phyloP scores from a whole-genome alignment of 2,329 filamentous ascomycete species.

The Pseudophaeomoniella oleicola region DNA sequence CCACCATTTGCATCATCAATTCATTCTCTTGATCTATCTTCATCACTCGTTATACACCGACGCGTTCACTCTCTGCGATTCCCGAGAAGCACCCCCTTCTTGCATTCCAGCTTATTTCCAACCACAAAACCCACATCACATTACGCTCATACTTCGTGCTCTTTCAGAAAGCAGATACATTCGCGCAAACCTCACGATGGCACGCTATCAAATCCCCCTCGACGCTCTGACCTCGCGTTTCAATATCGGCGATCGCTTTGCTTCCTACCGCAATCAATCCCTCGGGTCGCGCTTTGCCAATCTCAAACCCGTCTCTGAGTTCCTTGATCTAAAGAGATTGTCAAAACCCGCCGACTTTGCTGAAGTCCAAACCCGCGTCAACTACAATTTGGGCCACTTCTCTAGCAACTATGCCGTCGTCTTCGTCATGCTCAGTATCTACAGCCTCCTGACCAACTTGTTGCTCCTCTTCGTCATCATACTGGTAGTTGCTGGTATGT shows the following conservation, averaged over 20 bases:
- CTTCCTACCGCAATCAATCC: constrained; percentile 64
- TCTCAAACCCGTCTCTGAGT: constrained; percentile 79
- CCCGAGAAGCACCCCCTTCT: no score
- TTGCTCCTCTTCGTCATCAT: constrained; percentile 83
- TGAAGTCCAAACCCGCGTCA: constrained; percentile 81
- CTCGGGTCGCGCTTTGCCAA: constrained; percentile 78
- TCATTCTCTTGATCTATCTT: no score
- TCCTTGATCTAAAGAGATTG: constrained; percentile 87
- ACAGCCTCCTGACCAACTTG: constrained; percentile 80
- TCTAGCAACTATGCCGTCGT: constrained; percentile 95
- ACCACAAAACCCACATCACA: no score
- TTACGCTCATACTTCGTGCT: no score
- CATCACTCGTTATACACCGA: no score
- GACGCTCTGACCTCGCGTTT: constrained; percentile 83
- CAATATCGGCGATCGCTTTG: constrained; percentile 73
- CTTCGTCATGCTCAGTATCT: constrained; percentile 90
- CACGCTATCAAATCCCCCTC: constrained; percentile 81
- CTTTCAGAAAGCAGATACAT: no score
- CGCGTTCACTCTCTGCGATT: no score
- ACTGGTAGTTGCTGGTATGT: constrained; percentile 74
- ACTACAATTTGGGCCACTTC: constrained; percentile 95
- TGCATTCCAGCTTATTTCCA: no score
- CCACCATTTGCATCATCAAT: no score
- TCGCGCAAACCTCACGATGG: no score
- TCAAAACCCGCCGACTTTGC: constrained; percentile 87